Base-by-base conservation (phyloP, 2,329 filamentous ascomycete genomes). In the Ceratocystis eucalypticola region DNA sequence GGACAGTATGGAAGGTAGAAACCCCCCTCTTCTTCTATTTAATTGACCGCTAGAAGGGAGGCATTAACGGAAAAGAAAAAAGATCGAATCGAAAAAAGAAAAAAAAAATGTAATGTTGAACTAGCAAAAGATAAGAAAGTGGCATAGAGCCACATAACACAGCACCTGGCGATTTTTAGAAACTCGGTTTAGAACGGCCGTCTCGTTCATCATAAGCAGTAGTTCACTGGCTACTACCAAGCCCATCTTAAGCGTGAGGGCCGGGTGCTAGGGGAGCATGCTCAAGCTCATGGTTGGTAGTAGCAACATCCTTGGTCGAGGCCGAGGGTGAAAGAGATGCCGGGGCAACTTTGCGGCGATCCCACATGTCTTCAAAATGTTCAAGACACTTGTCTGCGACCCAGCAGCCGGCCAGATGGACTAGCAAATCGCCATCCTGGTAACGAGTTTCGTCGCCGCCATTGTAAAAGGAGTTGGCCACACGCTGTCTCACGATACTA, bases 341-440 rank as follows among this genome's bases (percentile, higher is more conserved):
- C 17, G 45, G 28, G 20, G 41, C 30, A 65, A 65, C 48, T 41
- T 68, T 68, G 25, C 66, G 63, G 8, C 64, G 63, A 22, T 65
- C 61, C 67, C 67, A 68, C 67, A 68, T 68, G n/a, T 66, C 61
- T 30, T 68, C 64, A 37, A 68, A 68, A 12, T 64, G 64, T 53
- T 64, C 48, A 59, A 53, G 41, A 28, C 67, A 68, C n/a, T 61
- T 46, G 22, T 68, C 22, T 12, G 20, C 37, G 7, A 68, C 67
- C 67, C 67, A 68, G 61, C 67, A 68, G 61, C 67, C 67, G 22
- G 67, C 67, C 63, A 68, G 45, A 41, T 68, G 67, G 6, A 68
- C 64, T 12, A 66, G 48, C 48, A 68, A 20, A 66, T 68, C 67
- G 45, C 67, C 67, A 12, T 68, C 64, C 50, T 66, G 28, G 41